Conservation (phyloP, 2,329 filamentous ascomycete species). For the Sporothrix phasma region DNA sequence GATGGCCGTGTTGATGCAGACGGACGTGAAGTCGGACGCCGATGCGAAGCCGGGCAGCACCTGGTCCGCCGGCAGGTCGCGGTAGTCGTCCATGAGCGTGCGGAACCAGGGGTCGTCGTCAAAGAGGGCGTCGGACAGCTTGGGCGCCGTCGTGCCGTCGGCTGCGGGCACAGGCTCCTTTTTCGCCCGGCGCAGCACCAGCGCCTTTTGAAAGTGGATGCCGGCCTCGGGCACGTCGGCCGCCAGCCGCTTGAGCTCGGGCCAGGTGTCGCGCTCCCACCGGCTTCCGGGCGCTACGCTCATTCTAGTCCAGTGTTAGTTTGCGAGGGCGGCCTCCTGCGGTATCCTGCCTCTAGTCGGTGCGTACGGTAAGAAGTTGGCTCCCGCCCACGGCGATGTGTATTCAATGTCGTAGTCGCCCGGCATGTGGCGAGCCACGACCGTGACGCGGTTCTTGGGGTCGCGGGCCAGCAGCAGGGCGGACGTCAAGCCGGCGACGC, state of each 20-base stretch:
- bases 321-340: background rate
- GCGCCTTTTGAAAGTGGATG: constrained; percentile 62
- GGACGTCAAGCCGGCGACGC: constrained; percentile 42
- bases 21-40: constrained; percentile 66
- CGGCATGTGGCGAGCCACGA: constrained; percentile 71
- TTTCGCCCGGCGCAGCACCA: constrained; percentile 48
- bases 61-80: constrained; percentile 45
- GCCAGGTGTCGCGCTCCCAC: constrained; percentile 58
- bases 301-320: constrained; percentile 30
- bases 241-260: constrained; percentile 47
- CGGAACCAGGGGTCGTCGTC: constrained; percentile 63
- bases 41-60: constrained; percentile 58
- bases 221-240: constrained; percentile 64
- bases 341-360: background rate
- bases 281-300: constrained; percentile 32
- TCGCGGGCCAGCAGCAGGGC: constrained; percentile 39
- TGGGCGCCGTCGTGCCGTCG: constrained; percentile 29
- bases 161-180: constrained; percentile 35
- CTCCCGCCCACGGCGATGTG: constrained; percentile 79
- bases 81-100: constrained; percentile 61
- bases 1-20: constrained; percentile 83
- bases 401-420: constrained; percentile 91
- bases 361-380: constrained; percentile 66
- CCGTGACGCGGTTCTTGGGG: constrained; percentile 32
- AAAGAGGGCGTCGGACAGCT: constrained; percentile 54